Evolutionary conservation across 2,329 filamentous ascomycete genomes (phyloP).

Genomic region (Dryadomyces quercus-mongolicae): DNA sequence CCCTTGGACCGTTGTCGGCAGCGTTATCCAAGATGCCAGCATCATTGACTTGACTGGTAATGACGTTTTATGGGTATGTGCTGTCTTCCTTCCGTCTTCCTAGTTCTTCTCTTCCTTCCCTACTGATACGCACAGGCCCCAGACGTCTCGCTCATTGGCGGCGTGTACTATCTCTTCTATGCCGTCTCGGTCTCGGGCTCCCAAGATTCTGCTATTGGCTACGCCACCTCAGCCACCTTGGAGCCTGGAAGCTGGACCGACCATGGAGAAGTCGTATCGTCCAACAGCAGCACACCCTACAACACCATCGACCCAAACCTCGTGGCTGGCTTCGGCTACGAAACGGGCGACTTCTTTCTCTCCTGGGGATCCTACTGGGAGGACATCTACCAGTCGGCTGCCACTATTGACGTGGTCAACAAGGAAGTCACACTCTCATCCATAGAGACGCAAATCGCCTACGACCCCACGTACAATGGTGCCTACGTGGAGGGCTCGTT

Average conservation of each 20-base stretch:
- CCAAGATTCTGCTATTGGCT: conserved; percentile 30
- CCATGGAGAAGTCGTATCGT: conserved; percentile 42
- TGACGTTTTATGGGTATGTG: conserved; percentile 24
- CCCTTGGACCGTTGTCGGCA: conserved; percentile 29
- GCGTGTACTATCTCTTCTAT: conserved; percentile 27
- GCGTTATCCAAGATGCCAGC: conserved; percentile 25
- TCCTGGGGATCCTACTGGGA: conserved; percentile 45
- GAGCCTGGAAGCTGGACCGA: conserved; percentile 48
- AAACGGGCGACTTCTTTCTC: conserved; percentile 27
- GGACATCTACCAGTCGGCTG: conserved; percentile 43
- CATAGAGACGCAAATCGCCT: conserved; percentile 5
- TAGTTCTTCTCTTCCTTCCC: background rate
- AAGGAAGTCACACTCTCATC: background rate
- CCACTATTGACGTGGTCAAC: conserved; percentile 27
- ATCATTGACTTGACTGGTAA: conserved; percentile 27
- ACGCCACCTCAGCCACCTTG: conserved; percentile 21
- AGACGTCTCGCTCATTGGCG: conserved; percentile 36
- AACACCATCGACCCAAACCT: conserved; percentile 51
- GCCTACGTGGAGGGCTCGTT: conserved; percentile 41
- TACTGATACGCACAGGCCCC: conserved; percentile 13
- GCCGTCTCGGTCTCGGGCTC: conserved; percentile 47
- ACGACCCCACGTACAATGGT: conserved; percentile 3
- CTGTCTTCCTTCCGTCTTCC: background rate
- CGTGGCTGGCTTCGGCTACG: conserved; percentile 25
- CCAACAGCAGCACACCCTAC: conserved; percentile 21